phyloP scores from a whole-genome alignment of 2,329 filamentous ascomycete genomes.

The Penicillium frequentans region DNA sequence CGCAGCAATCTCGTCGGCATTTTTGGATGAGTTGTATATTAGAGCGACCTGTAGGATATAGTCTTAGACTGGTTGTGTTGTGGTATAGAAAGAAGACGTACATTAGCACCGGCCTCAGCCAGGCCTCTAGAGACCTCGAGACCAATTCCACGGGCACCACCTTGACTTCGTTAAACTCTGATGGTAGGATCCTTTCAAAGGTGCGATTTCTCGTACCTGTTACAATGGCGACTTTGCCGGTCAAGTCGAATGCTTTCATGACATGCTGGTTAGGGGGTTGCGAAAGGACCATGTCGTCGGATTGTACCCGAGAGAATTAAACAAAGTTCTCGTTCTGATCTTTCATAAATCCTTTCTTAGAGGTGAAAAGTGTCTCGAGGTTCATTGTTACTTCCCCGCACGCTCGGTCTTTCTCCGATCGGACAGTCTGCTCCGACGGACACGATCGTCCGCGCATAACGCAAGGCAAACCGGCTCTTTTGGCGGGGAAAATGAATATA shows the following conservation, averaged over 20 bases:
- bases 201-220: slow-evolving; percentile 18
- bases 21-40: slow-evolving; percentile 32
- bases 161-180: slow-evolving; percentile 6
- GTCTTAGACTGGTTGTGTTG: not conserved
- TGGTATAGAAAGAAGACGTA: slow-evolving; percentile 11
- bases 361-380: too few species aligned
- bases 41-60: slow-evolving; percentile 27
- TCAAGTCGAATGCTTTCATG: slow-evolving; percentile 28
- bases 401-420: too few species aligned
- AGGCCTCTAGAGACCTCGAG: slow-evolving; percentile 42
- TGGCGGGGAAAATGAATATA: too few species aligned
- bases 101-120: slow-evolving; percentile 41
- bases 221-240: slow-evolving; percentile 24
- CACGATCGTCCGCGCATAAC: not conserved
- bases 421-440: too few species aligned
- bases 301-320: too few species aligned
- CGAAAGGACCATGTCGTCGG: slow-evolving; percentile 10
- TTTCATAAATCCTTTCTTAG: too few species aligned
- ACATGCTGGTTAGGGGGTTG: slow-evolving; percentile 27
- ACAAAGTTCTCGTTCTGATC: too few species aligned
- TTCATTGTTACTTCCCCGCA: too few species aligned
- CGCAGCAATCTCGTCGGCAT: slow-evolving; percentile 22
- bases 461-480: not conserved
- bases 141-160: slow-evolving; percentile 38
- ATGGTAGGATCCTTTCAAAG: not conserved